Conservation (phyloP, 176 grass and related monocot species). For the Elaeis guineensis region DNA sequence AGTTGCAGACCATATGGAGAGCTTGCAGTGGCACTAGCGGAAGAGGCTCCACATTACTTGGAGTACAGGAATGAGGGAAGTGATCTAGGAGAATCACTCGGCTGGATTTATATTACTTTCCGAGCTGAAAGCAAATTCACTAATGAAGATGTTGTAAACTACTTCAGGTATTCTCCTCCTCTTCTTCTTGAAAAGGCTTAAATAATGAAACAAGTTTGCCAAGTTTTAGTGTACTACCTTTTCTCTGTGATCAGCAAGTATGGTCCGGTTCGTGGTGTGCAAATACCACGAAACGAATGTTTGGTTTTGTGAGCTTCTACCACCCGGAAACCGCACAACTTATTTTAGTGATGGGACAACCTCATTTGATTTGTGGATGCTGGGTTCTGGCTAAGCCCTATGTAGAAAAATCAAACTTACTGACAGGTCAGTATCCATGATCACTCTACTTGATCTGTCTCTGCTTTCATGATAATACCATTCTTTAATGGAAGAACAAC, state of each 20-base stretch:
- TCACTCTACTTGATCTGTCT: too few relatives aligned
- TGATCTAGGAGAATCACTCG: conserved; percentile 5
- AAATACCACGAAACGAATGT: conserved; percentile 27
- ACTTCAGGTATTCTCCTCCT: conserved; percentile 25
- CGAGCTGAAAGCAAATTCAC: conserved; percentile 38
- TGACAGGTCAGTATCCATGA: too few relatives aligned
- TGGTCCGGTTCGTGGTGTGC: conserved; percentile 39
- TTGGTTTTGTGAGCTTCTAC: conserved; percentile 59
- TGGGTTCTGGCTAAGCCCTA: conserved; percentile 30
- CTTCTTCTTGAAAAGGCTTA: neutral
- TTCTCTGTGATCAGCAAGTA: conserved; percentile 23
- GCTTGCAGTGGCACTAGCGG: conserved; percentile 30
- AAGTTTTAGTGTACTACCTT: too few relatives aligned
- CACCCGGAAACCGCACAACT: conserved; percentile 26
- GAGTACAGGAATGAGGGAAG: too few relatives aligned
- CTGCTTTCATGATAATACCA: too few relatives aligned
- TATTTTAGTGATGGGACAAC: conserved; percentile 34
- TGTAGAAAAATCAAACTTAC: conserved; percentile 28
- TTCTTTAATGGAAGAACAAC: too few relatives aligned
- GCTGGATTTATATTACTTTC: conserved; percentile 50
- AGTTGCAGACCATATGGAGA: conserved; percentile 31
- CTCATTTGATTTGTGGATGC: conserved; percentile 43
- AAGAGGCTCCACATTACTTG: conserved; percentile 38
- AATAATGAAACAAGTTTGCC: too few relatives aligned
- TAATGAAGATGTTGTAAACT: conserved; percentile 15